These are phyloP conservation scores for Aspergillus ustus DNA, from an alignment of 2,329 filamentous ascomycete genomes.

Conservation along the genomic window DNA sequence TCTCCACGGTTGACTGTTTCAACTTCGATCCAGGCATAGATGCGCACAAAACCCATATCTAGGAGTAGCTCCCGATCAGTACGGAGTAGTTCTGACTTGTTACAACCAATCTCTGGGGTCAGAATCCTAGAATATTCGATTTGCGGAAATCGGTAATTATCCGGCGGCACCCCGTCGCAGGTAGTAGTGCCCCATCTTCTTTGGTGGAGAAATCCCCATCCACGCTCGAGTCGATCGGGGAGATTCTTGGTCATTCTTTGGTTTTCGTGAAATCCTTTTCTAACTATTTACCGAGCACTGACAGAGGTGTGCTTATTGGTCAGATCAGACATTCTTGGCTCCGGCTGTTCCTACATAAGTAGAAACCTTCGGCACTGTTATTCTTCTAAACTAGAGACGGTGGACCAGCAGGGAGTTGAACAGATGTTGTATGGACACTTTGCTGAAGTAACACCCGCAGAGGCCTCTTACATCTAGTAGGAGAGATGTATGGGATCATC, in stretches of 20 bases:
- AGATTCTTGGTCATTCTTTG: not conserved
- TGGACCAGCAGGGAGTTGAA: not conserved
- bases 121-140: conserved; percentile 1
- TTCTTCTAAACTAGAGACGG: not conserved
- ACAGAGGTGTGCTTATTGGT: not conserved
- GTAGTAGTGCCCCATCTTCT: conserved; percentile 13
- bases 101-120: not conserved
- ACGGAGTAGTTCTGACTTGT: not conserved
- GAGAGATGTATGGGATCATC: not conserved
- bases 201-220: conserved; percentile 28
- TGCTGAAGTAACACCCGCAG: not conserved
- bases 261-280: not conserved
- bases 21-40: not conserved
- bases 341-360: not conserved
- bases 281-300: not conserved
- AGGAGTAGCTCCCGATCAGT: not conserved
- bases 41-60: not conserved
- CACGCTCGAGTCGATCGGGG: not conserved
- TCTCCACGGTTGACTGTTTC: conserved; percentile 4
- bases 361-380: too few species aligned
- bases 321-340: not conserved
- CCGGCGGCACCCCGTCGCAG: conserved; percentile 25
- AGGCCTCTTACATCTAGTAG: not conserved
- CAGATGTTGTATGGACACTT: not conserved
- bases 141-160: conserved; percentile 30